Evolutionary conservation across 2,329 filamentous ascomycete species (phyloP).

Genomic region (Cladophialophora chaetospira): DNA sequence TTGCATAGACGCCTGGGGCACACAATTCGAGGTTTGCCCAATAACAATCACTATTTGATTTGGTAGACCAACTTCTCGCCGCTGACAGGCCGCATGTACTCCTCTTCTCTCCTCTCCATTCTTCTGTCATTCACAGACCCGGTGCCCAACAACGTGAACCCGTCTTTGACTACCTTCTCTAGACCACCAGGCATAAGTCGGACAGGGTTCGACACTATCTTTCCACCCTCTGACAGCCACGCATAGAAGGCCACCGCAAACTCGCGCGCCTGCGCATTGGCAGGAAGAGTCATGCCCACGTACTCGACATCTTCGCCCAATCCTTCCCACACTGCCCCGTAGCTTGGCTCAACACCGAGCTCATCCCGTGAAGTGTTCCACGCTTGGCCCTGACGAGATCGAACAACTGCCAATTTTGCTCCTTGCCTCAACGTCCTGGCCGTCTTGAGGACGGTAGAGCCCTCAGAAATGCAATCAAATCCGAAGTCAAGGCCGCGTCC

Average conservation of each 20-base stretch:
- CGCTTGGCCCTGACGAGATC: not conserved
- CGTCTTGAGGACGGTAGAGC: not conserved
- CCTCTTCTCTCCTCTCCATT: not conserved
- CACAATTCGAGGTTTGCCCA: too few relatives aligned
- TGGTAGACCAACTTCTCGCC: conserved; percentile 9
- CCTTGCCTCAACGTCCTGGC: not conserved
- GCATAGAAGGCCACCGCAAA: conserved; percentile 3
- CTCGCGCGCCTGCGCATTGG: not conserved
- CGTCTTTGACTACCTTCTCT: not conserved
- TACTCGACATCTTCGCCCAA: not conserved
- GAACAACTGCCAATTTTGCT: not conserved
- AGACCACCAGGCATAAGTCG: conserved; percentile 19
- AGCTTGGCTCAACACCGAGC: not conserved
- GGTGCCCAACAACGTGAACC: not conserved
- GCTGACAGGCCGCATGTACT: conserved; percentile 11
- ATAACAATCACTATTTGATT: not conserved
- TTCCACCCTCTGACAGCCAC: conserved; percentile 24
- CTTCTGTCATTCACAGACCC: not conserved
- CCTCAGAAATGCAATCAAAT: not conserved
- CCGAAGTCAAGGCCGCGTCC: not conserved
- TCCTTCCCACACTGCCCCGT: not conserved
- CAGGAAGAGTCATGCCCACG: not conserved
- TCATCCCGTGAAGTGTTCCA: not conserved
- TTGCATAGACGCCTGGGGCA: too few relatives aligned
- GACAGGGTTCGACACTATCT: conserved; percentile 26